Conservation (phyloP, 1,284 basidiomycete genomes). For the Sutorius eximius region DNA sequence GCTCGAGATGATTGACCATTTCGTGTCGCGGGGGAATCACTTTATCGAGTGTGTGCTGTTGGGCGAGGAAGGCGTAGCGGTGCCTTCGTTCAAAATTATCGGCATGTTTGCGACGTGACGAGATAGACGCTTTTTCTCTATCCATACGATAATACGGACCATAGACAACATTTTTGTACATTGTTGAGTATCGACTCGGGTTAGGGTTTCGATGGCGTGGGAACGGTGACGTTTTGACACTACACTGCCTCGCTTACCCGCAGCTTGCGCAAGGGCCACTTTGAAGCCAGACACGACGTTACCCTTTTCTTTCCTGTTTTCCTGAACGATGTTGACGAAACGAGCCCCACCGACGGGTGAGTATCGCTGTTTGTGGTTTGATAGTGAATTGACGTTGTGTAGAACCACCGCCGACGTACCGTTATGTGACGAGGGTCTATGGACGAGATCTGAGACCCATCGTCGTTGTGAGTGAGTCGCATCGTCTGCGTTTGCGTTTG, state of each 20-base stretch:
- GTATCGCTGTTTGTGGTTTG: neutral
- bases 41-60: slow-evolving; percentile 81
- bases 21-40: slow-evolving; percentile 75
- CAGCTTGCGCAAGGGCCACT: neutral
- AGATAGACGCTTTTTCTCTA: too few relatives aligned
- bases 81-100: slow-evolving; percentile 81
- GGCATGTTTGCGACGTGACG: slow-evolving; percentile 74
- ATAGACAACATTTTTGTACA: slow-evolving; percentile 1
- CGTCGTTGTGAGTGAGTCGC: slow-evolving; percentile 52
- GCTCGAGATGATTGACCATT: slow-evolving; percentile 75
- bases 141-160: too few relatives aligned
- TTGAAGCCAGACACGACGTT: too few relatives aligned
- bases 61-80: slow-evolving; percentile 76
- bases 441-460: slow-evolving; percentile 56
- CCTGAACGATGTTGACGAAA: slow-evolving; percentile 16
- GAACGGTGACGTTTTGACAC: slow-evolving; percentile 24
- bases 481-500: slow-evolving; percentile 14
- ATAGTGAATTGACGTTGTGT: neutral
- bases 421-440: slow-evolving; percentile 57
- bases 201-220: slow-evolving; percentile 16
- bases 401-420: slow-evolving; percentile 60
- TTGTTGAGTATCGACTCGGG: neutral
- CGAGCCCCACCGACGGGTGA: slow-evolving; percentile 17
- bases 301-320: neutral
- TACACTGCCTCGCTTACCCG: neutral